phyloP scores from a whole-genome alignment of 2,329 filamentous ascomycete genomes.

The Phoma sp. region DNA sequence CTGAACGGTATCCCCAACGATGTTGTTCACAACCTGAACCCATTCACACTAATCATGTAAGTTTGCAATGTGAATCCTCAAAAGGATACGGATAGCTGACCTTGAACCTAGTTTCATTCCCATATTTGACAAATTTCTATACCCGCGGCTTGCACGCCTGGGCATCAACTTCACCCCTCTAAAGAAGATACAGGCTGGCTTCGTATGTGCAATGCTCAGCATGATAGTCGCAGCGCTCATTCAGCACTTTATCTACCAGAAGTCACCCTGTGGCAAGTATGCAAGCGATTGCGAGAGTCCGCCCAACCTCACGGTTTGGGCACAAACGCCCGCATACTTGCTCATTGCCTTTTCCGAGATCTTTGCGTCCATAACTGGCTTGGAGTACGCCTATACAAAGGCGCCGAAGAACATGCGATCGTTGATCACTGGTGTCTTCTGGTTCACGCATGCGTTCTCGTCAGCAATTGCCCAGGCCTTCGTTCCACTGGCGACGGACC shows the following conservation, averaged over 20 bases:
- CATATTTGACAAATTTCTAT: slow-evolving; percentile 65
- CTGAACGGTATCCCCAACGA: slow-evolving; percentile 75
- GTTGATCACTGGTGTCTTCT: slow-evolving; percentile 38
- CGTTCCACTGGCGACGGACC: slow-evolving; percentile 28
- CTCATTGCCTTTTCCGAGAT: slow-evolving; percentile 65
- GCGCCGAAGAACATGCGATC: slow-evolving; percentile 67
- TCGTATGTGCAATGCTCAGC: slow-evolving; percentile 69
- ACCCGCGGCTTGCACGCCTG: slow-evolving; percentile 68
- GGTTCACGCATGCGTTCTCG: slow-evolving; percentile 42
- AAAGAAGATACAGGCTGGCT: slow-evolving; percentile 74
- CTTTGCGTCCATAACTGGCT: slow-evolving; percentile 68
- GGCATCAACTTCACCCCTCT: slow-evolving; percentile 73
- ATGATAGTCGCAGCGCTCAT: slow-evolving; percentile 63
- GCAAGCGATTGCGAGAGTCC: slow-evolving; percentile 44
- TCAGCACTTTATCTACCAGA: slow-evolving; percentile 62
- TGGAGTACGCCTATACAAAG: slow-evolving; percentile 76
- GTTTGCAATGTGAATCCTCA: background rate
- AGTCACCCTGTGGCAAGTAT: slow-evolving; percentile 51
- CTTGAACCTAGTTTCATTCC: slow-evolving; percentile 61
- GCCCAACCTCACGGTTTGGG: slow-evolving; percentile 58
- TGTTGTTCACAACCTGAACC: slow-evolving; percentile 76
- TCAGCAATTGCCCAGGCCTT: slow-evolving; percentile 31
- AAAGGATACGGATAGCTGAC: background rate
- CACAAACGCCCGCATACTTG: slow-evolving; percentile 57
- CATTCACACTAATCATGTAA: slow-evolving; percentile 73